Conservation (phyloP, 2,329 filamentous ascomycete genomes). For the Sporothrix pseudoabietina region DNA sequence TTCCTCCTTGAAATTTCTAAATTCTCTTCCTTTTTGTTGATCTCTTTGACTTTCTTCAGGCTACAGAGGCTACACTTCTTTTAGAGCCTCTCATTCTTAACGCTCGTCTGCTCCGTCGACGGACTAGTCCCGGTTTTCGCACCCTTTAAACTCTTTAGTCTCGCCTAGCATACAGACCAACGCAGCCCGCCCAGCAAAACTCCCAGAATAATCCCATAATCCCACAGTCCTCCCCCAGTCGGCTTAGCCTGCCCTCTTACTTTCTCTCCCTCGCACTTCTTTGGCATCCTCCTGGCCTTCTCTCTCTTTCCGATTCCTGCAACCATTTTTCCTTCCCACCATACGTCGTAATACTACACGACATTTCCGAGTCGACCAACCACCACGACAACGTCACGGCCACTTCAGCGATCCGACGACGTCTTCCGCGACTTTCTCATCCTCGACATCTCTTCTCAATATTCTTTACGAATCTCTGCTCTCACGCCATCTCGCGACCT, state of each 20-base stretch:
- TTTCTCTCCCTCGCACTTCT: conserved; percentile 9
- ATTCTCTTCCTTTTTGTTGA: not conserved
- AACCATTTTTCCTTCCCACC: not conserved
- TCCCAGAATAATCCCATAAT: conserved; percentile 18
- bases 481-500: conserved; percentile 5
- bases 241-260: conserved; percentile 25
- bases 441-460: not conserved
- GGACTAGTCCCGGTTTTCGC: conserved; percentile 31
- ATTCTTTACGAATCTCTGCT: not conserved
- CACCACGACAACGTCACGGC: conserved; percentile 7
- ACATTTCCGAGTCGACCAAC: not conserved
- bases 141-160: conserved; percentile 26
- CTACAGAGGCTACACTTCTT: conserved; percentile 8
- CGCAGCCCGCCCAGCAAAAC: conserved; percentile 24
- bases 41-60: not conserved
- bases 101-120: conserved; percentile 16
- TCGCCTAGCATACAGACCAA: conserved; percentile 25
- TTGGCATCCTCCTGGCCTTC: not conserved
- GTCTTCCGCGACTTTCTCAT: not conserved
- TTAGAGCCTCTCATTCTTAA: conserved; percentile 9
- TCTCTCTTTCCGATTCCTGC: not conserved
- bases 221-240: conserved; percentile 23
- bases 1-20: not conserved
- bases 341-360: not conserved
- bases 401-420: conserved; percentile 10